Evolutionary conservation across 257 asterid species (phyloP).

Genomic region (Solanum medicagineum): DNA sequence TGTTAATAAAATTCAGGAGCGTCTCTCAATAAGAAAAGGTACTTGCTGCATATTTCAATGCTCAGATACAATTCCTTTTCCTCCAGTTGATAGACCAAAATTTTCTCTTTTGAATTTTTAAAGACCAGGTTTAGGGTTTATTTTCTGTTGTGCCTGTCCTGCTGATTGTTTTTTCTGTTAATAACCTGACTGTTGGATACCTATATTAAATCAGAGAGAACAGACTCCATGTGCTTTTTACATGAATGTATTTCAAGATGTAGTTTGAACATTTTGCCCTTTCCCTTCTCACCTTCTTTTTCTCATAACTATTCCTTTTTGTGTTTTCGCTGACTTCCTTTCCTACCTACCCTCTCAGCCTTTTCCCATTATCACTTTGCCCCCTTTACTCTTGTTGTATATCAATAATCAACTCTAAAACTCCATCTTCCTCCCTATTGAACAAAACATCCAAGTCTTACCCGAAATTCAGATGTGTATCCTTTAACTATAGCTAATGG

Average conservation of each 20-base stretch:
- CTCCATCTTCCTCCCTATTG: neutral
- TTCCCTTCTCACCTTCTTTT: neutral
- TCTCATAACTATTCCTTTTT: neutral
- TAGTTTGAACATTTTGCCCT: neutral
- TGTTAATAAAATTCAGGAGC: slow-evolving; percentile 30
- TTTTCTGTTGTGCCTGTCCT: neutral
- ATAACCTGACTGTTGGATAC: neutral
- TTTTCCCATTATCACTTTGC: neutral
- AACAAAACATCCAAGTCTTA: neutral
- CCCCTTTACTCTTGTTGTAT: neutral
- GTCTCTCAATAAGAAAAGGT: slow-evolving; percentile 40
- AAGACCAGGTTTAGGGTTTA: neutral
- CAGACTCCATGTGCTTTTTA: neutral
- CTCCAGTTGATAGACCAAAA: neutral
- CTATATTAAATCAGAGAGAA: neutral
- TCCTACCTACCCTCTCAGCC: neutral
- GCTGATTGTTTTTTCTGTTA: neutral
- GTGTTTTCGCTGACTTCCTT: neutral
- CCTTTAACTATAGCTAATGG: neutral
- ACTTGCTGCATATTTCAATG: neutral
- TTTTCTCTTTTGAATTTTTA: neutral
- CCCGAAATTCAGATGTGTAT: neutral
- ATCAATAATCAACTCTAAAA: neutral
- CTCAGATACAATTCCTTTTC: neutral
- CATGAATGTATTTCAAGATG: neutral